These are phyloP conservation scores for Coix lacrymajobi DNA, from an alignment of 176 grass and related monocot genomes.

Conservation along the genomic window DNA sequence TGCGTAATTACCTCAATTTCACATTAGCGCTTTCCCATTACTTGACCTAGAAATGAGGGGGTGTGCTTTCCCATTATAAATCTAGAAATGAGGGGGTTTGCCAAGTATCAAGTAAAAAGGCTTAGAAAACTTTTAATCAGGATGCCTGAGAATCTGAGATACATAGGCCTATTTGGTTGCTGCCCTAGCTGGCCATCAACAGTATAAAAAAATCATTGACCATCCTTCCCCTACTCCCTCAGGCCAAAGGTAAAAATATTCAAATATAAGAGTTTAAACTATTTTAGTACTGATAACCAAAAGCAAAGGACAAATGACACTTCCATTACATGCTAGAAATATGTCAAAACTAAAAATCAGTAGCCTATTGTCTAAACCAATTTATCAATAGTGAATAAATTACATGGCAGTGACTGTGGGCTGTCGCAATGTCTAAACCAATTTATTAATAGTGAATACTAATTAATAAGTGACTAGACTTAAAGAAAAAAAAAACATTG, in stretches of 20 bases:
- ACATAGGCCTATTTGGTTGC: not conserved
- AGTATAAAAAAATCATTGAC: not conserved
- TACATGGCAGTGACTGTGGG: not conserved
- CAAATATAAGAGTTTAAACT: not conserved
- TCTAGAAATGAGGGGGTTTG: not conserved
- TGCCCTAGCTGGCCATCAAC: too few relatives aligned
- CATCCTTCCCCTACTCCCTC: not conserved
- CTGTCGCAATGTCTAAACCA: not conserved
- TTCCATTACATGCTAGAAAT: not conserved
- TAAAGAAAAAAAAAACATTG: not conserved
- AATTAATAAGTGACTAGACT: not conserved
- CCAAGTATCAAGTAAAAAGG: not conserved
- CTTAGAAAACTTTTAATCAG: not conserved
- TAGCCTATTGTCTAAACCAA: not conserved
- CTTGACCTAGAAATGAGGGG: not conserved
- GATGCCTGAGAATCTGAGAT: not conserved
- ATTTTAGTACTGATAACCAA: not conserved
- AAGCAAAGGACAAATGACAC: not conserved
- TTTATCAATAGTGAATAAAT: not conserved
- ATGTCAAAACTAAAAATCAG: not conserved
- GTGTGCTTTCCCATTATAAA: not conserved
- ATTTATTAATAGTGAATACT: not conserved
- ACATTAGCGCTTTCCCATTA: not conserved
- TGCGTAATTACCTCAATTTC: not conserved
- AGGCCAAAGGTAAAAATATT: not conserved